Evolutionary conservation across 371 early-diverging fungal species (phyloP).

Genomic region (Mucor plumbeus): DNA sequence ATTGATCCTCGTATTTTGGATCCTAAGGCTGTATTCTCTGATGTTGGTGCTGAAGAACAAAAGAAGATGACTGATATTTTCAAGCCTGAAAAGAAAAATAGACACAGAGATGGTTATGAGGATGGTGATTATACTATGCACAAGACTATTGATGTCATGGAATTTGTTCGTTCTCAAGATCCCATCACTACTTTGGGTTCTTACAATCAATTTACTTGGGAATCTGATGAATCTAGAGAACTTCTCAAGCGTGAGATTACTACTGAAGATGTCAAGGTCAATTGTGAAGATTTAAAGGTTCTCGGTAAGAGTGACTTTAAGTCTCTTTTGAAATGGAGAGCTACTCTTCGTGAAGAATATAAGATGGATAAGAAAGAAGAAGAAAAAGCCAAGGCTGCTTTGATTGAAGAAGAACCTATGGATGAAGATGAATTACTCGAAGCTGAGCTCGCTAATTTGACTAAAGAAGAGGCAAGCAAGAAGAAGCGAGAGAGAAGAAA

Average conservation of each 20-base stretch:
- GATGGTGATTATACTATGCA: constrained; percentile 91
- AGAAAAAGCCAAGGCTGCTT: constrained; percentile 38
- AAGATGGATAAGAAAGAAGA: constrained; percentile 58
- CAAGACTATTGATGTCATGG: constrained; percentile 71
- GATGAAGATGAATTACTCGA: constrained; percentile 64
- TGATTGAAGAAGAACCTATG: constrained; percentile 58
- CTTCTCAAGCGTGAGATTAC: constrained; percentile 73
- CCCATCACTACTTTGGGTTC: constrained; percentile 79
- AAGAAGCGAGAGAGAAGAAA: constrained; percentile 66
- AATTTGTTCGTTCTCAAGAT: constrained; percentile 80
- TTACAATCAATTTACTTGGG: constrained; percentile 77
- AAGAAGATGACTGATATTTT: constrained; percentile 69
- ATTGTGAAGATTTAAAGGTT: constrained; percentile 89
- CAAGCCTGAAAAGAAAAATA: constrained; percentile 83
- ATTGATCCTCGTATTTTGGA: constrained; percentile 97
- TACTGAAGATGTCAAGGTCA: constrained; percentile 78
- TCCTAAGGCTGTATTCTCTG: constrained; percentile 94
- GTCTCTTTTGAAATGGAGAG: constrained; percentile 88
- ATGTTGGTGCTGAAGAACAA: constrained; percentile 68
- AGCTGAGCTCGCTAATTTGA: constrained; percentile 65
- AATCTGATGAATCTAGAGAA: constrained; percentile 65
- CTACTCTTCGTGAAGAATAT: constrained; percentile 62
- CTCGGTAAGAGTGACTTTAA: constrained; percentile 94
- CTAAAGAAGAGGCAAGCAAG: constrained; percentile 63
- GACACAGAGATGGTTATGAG: constrained; percentile 96